These are phyloP conservation scores for Aspergillus sojae DNA, from an alignment of 2,329 filamentous ascomycete genomes.

Conservation along the genomic window DNA sequence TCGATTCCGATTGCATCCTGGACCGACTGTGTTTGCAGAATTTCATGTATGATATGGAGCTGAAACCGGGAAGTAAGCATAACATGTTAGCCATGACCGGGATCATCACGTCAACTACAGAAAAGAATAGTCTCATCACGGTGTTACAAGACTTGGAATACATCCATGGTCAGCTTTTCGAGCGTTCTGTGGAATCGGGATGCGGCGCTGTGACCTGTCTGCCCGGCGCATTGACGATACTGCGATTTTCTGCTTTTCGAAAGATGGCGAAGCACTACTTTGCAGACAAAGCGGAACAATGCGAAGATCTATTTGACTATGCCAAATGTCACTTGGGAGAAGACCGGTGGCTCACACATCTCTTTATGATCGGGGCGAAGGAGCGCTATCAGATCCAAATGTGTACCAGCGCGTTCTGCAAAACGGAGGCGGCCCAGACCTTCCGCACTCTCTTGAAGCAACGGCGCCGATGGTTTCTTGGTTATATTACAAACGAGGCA, in stretches of 20 bases:
- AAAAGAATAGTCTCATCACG: slow-evolving; percentile 85
- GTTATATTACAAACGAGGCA: slow-evolving; percentile 96
- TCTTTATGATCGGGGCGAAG: slow-evolving; percentile 98
- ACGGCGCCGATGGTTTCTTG: slow-evolving; percentile 92
- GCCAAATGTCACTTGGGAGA: slow-evolving; percentile 94
- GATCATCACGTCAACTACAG: slow-evolving; percentile 91
- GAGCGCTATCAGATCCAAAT: slow-evolving; percentile 95
- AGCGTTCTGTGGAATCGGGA: slow-evolving; percentile 90
- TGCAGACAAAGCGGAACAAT: slow-evolving; percentile 92
- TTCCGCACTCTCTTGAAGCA: slow-evolving; percentile 88
- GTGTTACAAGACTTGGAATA: slow-evolving; percentile 98
- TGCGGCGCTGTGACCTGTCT: slow-evolving; percentile 94
- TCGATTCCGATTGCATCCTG: slow-evolving; percentile 94
- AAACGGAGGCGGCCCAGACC: slow-evolving; percentile 93
- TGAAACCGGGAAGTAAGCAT: slow-evolving; percentile 86
- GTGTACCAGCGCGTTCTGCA: slow-evolving; percentile 97
- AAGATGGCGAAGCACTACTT: slow-evolving; percentile 99
- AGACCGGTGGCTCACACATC: slow-evolving; percentile 93
- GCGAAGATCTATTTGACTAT: slow-evolving; percentile 94
- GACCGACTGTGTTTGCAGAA: slow-evolving; percentile 92
- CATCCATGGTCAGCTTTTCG: slow-evolving; percentile 93
- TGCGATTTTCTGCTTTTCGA: slow-evolving; percentile 93
- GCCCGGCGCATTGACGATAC: slow-evolving; percentile 90
- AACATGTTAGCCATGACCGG: slow-evolving; percentile 98
- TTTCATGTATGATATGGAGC: slow-evolving; percentile 98